Base-by-base conservation (phyloP, 768 basidiomycete species). In the Tricholoma bakamatsutake region DNA sequence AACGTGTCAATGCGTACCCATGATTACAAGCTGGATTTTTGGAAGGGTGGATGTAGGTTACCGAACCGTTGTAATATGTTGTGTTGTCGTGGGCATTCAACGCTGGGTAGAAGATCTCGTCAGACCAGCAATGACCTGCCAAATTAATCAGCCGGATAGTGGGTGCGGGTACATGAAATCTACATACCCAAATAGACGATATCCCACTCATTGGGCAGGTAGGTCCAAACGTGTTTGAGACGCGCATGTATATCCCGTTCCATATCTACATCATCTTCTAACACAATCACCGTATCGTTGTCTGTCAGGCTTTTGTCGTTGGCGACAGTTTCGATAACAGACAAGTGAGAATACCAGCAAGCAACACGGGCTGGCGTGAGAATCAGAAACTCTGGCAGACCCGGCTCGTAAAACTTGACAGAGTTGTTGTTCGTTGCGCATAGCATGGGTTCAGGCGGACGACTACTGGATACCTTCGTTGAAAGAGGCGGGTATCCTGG, bases 201-300 rank as follows among this genome's bases (percentile, higher is more conserved):
- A 60, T 90, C 88, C 88, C 88, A 90, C 13, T 79, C 73, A 1
- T 34, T 40, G 5, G 88, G 88, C 28, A 90, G 65, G 8, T 66
- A 64, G 4, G 58, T 51, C 85, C 84, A 87, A 37, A 86, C 59
- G n/a, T 53, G 37, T 33, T 18, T 52, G 17, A 78, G 64, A 27
- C 79, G 76, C 13, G 62, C 53, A 5, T 69, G 60, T 11, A 87
- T 77, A 59, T 89, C 80, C 30, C 67, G 72, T 69, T 91, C 89
- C 80, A 90, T 84, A 64, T 91, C 86, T 9, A 91, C 71, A 59
- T 91, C 90, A 63, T 90, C 90, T 67, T 90, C 89, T 6, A 90
- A 71, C n/a, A 90, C 74, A 8, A 90, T 55, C 0, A 75, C 72
- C 2, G 79, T 71, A 9, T 73, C 73, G 54, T 71, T 61, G 3